A percentile compares a stretch with the other conserved stretches of the same genome.
Conservation (phyloP, 768 basidiomycete species). For the Suillus subalutaceus region DNA sequence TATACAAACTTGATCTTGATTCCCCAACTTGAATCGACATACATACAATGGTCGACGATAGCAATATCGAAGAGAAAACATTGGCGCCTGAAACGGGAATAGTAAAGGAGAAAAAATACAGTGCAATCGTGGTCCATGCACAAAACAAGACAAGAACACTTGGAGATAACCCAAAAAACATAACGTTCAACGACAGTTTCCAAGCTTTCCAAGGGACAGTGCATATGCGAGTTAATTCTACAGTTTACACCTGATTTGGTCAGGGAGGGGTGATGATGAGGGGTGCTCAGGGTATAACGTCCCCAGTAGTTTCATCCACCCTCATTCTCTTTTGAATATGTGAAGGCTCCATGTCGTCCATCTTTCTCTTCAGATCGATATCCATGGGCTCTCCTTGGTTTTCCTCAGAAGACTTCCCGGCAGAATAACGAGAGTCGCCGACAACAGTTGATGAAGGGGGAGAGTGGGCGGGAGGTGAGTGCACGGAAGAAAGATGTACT, state of each 20-base stretch:
- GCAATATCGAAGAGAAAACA: conserved; percentile 15
- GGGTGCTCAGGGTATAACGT: conserved; percentile 56
- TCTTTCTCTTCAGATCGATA: conserved; percentile 60
- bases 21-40: conserved; percentile 26
- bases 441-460: conserved; percentile 45
- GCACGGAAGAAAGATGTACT: conserved; percentile 39
- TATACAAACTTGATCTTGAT: conserved; percentile 3
- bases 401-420: conserved; percentile 41
- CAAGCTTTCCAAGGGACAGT: conserved; percentile 33
- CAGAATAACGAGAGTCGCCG: conserved; percentile 36
- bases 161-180: conserved; percentile 34
- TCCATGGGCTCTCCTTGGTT: conserved; percentile 49
- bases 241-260: conserved; percentile 31
- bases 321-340: conserved; percentile 75
- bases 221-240: conserved; percentile 30
- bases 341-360: conserved; percentile 53
- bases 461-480: conserved; percentile 59
- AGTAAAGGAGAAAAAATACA: conserved; percentile 29
- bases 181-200: conserved; percentile 34
- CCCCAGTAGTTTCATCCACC: conserved; percentile 53
- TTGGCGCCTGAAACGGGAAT: conserved; percentile 19
- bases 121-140: conserved; percentile 39
- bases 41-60: conserved; percentile 36
- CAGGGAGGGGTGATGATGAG: conserved; percentile 19
- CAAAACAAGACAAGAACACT: conserved; percentile 24